These are phyloP conservation scores for Pleurotus tuber-regium DNA, from an alignment of 768 basidiomycete species.

Conservation along the genomic window DNA sequence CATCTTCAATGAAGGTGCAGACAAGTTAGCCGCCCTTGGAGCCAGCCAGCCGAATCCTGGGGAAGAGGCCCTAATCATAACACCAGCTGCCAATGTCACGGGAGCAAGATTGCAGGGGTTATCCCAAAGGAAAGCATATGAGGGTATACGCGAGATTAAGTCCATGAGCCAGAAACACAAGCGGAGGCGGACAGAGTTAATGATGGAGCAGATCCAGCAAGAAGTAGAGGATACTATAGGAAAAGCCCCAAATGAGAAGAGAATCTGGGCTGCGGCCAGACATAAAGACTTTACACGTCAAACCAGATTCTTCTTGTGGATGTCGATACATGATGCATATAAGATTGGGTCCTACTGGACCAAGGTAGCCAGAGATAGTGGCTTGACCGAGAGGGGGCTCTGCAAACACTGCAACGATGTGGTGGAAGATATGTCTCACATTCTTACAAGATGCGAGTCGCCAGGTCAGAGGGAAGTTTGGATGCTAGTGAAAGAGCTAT, in stretches of 20 bases:
- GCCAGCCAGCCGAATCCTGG: no score
- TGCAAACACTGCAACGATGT: conserved; percentile 15
- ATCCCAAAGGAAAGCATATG: conserved; percentile 18
- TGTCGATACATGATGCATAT: conserved; percentile 20
- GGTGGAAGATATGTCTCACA: conserved; percentile 27
- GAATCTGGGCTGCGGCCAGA: conserved; percentile 12
- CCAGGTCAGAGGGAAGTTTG: conserved; percentile 22
- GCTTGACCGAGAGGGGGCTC: conserved; percentile 8
- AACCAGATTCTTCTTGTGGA: conserved; percentile 18
- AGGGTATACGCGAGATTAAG: conserved; percentile 4
- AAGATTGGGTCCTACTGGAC: conserved; percentile 24
- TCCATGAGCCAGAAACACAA: neutral
- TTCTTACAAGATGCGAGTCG: conserved; percentile 21
- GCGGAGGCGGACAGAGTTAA: neutral
- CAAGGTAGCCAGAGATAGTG: conserved; percentile 5
- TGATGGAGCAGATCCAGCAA: conserved; percentile 3
- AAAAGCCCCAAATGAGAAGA: neutral
- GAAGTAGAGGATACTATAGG: neutral
- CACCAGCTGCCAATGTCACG: no score
- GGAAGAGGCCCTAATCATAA: no score
- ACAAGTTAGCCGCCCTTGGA: conserved; percentile 17
- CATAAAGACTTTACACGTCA: conserved; percentile 12
- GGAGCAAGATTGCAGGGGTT: conserved; percentile 17
- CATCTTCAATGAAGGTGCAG: conserved; percentile 21
- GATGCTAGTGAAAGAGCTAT: conserved; percentile 17